phyloP scores from a whole-genome alignment of 257 asterid genomes.

The Coffea canephora region DNA sequence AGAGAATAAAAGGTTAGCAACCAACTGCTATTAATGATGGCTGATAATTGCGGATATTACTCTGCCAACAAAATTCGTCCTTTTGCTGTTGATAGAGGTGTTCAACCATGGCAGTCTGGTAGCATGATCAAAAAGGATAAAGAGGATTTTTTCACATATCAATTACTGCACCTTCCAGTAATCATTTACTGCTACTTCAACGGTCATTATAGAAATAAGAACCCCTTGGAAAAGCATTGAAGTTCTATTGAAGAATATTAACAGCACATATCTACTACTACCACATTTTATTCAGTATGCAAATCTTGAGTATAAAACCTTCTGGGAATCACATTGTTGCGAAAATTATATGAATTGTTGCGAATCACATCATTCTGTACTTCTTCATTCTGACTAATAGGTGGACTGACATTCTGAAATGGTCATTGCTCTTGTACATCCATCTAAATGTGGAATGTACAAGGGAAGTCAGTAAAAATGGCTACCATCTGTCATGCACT shows the following conservation, averaged over 20 bases:
- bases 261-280: background rate
- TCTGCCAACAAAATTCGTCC: background rate
- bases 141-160: background rate
- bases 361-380: background rate
- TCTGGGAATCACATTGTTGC: too few relatives aligned
- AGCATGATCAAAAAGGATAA: background rate
- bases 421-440: background rate
- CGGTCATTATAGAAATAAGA: background rate
- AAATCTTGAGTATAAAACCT: too few relatives aligned
- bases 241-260: background rate
- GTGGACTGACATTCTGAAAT: background rate
- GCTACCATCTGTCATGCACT: background rate
- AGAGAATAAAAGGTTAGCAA: background rate
- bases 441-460: background rate
- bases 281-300: background rate
- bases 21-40: background rate
- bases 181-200: background rate
- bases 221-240: background rate
- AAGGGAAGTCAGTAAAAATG: background rate
- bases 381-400: background rate
- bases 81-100: background rate
- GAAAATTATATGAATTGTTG: background rate
- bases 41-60: background rate
- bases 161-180: background rate
- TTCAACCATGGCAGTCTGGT: background rate